Base-by-base conservation (phyloP, 2,329 filamentous ascomycete species). In the Fusarium burgessii region DNA sequence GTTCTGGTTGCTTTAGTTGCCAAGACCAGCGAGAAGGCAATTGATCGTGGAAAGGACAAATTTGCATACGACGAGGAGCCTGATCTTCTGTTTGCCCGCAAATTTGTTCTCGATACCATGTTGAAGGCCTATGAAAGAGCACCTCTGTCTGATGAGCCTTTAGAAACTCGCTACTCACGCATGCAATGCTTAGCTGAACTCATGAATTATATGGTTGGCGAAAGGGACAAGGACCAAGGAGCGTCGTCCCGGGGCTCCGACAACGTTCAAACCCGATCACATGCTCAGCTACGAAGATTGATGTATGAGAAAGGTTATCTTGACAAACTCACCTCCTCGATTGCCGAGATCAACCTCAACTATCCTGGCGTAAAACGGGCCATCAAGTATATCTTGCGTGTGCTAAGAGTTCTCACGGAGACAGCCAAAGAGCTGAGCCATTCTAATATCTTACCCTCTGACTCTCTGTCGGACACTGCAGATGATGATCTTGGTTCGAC, bases 291-390 rank as follows among this genome's bases (percentile, higher is more conserved):
- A 73, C 92, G 93, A 36, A 93, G 94, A 73, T 90, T 98, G 66
- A 99, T 99, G 96, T 98, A 97, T 76, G 96, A 99, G 82, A 99
- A 98, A 83, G 94, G 97, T 60, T 97, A 96, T 79, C 91, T 98
- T 67, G 89, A 93, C 27, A 92, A 95, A 50, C 83, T 99, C 64
- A 98, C 96, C 4, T 89, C 91, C 15, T 97, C 97, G 2, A 95
- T 99, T 74, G 94, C 96, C 20, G 97, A 99, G 76, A 92, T 99
- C 65, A 96, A 98, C 78, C 88, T 99, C 67, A 97, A 97, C 74
- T 98, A 97, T 80, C 95, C 95, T 0, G 92, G 93, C 29, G 93
- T 97, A 18, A 97, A 97, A 84, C 90, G 95, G 49, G 95, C 95
- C 17, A 94, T 99, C 77, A 99, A 98, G 83, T 97, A 97, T 80